Evolutionary conservation across 2,329 filamentous ascomycete genomes (phyloP).

Genomic region (Epichloe aotearoae): DNA sequence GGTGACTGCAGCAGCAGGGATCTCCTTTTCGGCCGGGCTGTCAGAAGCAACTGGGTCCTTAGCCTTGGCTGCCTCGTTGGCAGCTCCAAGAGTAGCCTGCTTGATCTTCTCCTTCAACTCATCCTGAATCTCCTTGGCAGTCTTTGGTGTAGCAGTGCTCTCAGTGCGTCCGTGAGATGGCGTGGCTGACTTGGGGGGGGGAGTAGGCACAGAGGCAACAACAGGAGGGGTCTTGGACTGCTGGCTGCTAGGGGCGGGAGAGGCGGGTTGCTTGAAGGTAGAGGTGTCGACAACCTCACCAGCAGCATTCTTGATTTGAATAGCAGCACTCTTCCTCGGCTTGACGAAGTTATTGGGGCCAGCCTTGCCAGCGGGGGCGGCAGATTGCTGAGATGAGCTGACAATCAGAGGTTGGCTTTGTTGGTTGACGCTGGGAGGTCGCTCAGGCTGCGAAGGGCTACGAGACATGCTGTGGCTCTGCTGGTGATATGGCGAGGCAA

Average conservation of each 20-base stretch:
- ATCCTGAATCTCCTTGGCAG: constrained; percentile 66
- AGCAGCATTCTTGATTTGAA: constrained; percentile 72
- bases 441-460: constrained; percentile 64
- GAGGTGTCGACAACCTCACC: constrained; percentile 65
- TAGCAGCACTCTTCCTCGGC: constrained; percentile 55
- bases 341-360: constrained; percentile 34
- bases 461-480: constrained; percentile 67
- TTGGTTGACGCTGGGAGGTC: constrained; percentile 53
- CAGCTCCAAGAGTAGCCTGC: constrained; percentile 34
- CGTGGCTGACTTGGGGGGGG: constrained; percentile 62
- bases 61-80: constrained; percentile 17
- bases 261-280: constrained; percentile 43
- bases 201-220: constrained; percentile 63
- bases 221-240: constrained; percentile 53
- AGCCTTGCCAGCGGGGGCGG: constrained; percentile 44
- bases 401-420: constrained; percentile 43
- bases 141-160: constrained; percentile 54
- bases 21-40: constrained; percentile 15
- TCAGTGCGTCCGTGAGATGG: constrained; percentile 59
- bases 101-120: constrained; percentile 74
- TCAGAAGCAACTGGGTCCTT: constrained; percentile 15
- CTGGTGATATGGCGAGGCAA: constrained; percentile 27
- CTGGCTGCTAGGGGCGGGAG: constrained; percentile 41
- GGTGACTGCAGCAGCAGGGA: background rate
- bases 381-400: constrained; percentile 49